Evolutionary conservation across 2,329 filamentous ascomycete species (phyloP).

Genomic region (Fusarium piperis): DNA sequence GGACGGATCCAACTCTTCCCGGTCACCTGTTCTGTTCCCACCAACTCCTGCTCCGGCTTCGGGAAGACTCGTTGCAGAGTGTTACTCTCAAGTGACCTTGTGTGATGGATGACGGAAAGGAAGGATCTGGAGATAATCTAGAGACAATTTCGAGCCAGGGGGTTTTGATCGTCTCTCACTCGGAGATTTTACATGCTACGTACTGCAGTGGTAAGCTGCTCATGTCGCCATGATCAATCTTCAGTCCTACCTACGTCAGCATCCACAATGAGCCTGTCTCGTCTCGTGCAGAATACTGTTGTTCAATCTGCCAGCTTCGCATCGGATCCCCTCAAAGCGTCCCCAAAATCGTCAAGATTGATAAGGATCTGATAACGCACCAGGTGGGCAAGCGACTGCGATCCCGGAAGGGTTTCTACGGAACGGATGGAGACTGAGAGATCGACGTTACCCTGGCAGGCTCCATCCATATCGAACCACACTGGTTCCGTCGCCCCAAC

Average conservation of each 20-base stretch:
- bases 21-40: slow-evolving; percentile 30
- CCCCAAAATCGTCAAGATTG: background rate
- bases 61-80: background rate
- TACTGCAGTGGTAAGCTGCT: background rate
- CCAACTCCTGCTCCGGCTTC: slow-evolving; percentile 23
- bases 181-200: background rate
- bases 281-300: background rate
- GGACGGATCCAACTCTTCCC: slow-evolving; percentile 20
- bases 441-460: background rate
- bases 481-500: background rate
- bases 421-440: background rate
- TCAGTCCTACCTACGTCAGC: background rate
- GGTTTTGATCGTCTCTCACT: background rate
- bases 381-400: background rate
- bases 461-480: background rate
- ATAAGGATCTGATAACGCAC: background rate
- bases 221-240: background rate
- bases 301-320: background rate
- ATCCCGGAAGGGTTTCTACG: background rate
- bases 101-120: background rate
- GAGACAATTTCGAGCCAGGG: background rate
- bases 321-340: too few species aligned
- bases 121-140: background rate
- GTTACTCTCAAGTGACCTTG: background rate
- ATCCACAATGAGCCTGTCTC: background rate